phyloP scores from a whole-genome alignment of 768 basidiomycete species.

The Hypholoma fasciculare region DNA sequence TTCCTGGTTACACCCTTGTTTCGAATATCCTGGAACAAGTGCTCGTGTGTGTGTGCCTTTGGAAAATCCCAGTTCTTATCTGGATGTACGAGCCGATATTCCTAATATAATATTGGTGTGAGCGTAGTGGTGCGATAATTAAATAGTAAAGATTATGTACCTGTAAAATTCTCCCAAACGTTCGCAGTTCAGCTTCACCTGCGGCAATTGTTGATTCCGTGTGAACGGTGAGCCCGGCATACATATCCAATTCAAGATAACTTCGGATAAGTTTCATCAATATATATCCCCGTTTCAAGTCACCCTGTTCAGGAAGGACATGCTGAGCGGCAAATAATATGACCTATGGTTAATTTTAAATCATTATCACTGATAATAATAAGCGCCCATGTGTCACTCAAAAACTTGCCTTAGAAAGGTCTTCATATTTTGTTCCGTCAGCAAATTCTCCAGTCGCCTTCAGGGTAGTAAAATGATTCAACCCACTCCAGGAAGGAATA shows the following conservation, averaged over 20 bases:
- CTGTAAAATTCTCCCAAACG: slow-evolving; percentile 19
- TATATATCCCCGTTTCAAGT: slow-evolving; percentile 18
- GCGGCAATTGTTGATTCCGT: slow-evolving; percentile 24
- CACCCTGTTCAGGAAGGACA: slow-evolving; percentile 11
- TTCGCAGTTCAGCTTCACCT: slow-evolving; percentile 16
- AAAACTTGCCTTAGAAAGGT: slow-evolving; percentile 32
- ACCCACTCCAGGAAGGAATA: slow-evolving; percentile 31
- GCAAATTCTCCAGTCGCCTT: slow-evolving; percentile 24
- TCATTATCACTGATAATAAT: background rate
- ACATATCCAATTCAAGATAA: slow-evolving; percentile 32
- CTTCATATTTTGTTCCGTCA: slow-evolving; percentile 34
- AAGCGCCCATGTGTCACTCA: background rate
- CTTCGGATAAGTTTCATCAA: slow-evolving; percentile 28
- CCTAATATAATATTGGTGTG: background rate
- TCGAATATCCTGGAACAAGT: slow-evolving; percentile 30
- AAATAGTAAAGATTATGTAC: slow-evolving; percentile 14
- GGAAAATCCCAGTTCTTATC: slow-evolving; percentile 29
- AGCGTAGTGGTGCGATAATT: too few species aligned
- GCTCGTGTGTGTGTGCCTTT: slow-evolving; percentile 31
- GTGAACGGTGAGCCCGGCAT: slow-evolving; percentile 29
- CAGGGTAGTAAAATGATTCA: slow-evolving; percentile 30
- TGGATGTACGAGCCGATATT: background rate
- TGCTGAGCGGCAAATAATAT: slow-evolving; percentile 27
- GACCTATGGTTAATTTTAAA: too few species aligned
- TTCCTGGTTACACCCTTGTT: slow-evolving; percentile 27